Percentiles rank a stretch among this genome's conserved stretches.
These are phyloP conservation scores for Barnettozyma botsteinii DNA, from an alignment of 805 yeast species.

Conservation along the genomic window DNA sequence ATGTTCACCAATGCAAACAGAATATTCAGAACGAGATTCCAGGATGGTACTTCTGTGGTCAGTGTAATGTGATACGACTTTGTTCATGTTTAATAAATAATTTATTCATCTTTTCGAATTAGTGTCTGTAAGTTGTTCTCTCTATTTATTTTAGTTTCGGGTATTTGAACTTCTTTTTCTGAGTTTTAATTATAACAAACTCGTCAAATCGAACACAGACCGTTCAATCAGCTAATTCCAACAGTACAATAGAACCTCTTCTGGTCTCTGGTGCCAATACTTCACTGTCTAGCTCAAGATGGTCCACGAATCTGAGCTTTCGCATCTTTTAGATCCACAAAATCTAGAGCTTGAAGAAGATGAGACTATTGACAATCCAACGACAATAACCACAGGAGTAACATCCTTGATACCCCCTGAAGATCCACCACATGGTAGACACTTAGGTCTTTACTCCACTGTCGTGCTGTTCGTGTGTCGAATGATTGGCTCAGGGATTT, in stretches of 20 bases:
- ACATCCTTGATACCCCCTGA: slow-evolving; percentile 8
- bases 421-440: slow-evolving; percentile 58
- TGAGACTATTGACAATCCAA: slow-evolving; percentile 11
- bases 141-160: background rate
- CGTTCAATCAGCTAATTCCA: background rate
- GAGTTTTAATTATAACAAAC: too few species aligned
- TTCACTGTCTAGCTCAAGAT: background rate
- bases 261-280: too few species aligned
- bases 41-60: slow-evolving; percentile 94
- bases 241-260: too few species aligned
- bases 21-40: slow-evolving; percentile 88
- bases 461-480: slow-evolving; percentile 57
- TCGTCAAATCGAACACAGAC: too few species aligned
- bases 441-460: slow-evolving; percentile 60
- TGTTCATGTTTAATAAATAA: background rate
- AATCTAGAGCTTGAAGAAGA: slow-evolving; percentile 12
- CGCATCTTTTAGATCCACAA: slow-evolving; percentile 3
- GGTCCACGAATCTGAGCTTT: slow-evolving; percentile 1
- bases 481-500: slow-evolving; percentile 69
- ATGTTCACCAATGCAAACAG: slow-evolving; percentile 97
- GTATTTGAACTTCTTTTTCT: too few species aligned
- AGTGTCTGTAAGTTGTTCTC: too few species aligned
- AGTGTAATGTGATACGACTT: slow-evolving; percentile 48
- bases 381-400: background rate
- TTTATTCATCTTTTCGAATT: background rate